Percentiles rank a stretch among this genome's conserved stretches.
Conservation (phyloP, 441 rosid species). For the Aleurites moluccanus region DNA sequence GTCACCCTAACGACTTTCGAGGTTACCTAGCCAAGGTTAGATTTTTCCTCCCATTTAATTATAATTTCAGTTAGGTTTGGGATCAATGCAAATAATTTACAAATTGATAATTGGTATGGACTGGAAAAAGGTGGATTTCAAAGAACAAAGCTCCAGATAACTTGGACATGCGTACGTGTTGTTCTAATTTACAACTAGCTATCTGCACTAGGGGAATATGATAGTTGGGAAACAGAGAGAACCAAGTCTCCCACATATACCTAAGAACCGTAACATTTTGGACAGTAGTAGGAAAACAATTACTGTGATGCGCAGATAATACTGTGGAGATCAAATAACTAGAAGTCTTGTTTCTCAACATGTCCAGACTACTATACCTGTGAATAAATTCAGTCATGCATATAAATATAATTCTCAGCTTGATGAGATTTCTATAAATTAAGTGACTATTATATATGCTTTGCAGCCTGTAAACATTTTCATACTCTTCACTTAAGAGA, state of each 20-base stretch:
- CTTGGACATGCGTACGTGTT: background rate
- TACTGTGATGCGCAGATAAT: background rate
- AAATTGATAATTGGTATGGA: background rate
- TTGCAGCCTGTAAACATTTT: background rate
- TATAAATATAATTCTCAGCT: background rate
- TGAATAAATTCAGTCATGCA: background rate
- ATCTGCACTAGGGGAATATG: background rate
- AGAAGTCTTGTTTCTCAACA: background rate
- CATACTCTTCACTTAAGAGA: background rate
- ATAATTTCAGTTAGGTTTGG: background rate
- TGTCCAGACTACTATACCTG: background rate
- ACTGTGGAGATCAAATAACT: background rate
- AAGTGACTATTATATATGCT: background rate
- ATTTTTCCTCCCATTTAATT: background rate
- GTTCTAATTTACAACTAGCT: background rate
- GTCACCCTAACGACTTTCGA: conserved; percentile 80
- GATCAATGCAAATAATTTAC: background rate
- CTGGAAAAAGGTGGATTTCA: background rate
- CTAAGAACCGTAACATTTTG: background rate
- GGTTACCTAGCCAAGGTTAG: conserved; percentile 92
- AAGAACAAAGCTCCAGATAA: background rate
- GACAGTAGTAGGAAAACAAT: background rate
- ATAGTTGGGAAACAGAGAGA: background rate
- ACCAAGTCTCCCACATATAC: background rate
- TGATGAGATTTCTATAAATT: background rate